Base-by-base conservation (phyloP, 2,329 filamentous ascomycete species). In the Periconia digitata region DNA sequence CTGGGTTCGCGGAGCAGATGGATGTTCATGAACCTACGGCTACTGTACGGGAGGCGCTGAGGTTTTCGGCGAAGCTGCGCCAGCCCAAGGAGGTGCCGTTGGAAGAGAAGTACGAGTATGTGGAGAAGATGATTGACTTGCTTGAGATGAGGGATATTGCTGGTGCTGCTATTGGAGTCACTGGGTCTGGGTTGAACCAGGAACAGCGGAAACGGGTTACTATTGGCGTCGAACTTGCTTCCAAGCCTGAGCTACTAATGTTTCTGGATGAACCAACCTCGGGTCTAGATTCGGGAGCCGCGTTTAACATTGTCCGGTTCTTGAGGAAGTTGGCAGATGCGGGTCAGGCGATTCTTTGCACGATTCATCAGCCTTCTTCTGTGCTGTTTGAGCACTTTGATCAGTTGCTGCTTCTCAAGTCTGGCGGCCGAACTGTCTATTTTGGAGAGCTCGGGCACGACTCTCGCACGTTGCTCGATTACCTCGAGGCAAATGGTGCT, bases 251-350 rank as follows among this genome's bases (percentile, higher is more conserved):
- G 57, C 74, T 91, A 6, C 76, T 91, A 1, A 79, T 91, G 35
- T 92, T 91, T 75, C 74, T 92, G 18, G 87, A 92, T 55, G 87
- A 91, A 69, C 88, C 87, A 0, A 91, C 87, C 0, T 87, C 84
- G 1, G 88, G 88, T 4, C 60, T 90, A 0, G 87, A 90, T 55
- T 85, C 84, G 2, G 80, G 86, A 46, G 85, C 85, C 5, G 86
- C 87, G 0, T 85, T 77, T 62, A 83, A 83, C 52, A 85, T 81
- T 0, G 77, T 87, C 6, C 80, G 83, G 0, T 87, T 88, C 69
- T 64, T 89, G 16, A 76, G 83, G 10, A 87, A 86, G 63, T 75
- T 89, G 0, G 84, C 85, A 7, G 79, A 83, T 41, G 79, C 78
- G 2, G 85, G 85, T 0, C 85, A 43, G 57, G 84, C 85, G 4